Evolutionary conservation across 495 filamentous ascomycete genomes (phyloP).

Genomic region (Trichoderma virens): DNA sequence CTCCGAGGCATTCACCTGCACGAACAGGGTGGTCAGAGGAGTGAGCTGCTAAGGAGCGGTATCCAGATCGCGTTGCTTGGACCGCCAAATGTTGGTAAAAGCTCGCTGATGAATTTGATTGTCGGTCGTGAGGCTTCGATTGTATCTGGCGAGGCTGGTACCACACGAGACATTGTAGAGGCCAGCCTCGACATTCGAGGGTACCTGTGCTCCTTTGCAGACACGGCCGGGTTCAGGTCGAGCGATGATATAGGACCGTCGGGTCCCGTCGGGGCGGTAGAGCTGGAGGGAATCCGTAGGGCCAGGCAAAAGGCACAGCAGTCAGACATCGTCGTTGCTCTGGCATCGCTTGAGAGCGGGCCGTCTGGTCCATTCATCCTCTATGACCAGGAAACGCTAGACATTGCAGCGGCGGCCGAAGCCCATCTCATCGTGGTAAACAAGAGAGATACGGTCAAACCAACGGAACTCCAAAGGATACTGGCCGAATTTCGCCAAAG

Average conservation of each 20-base stretch:
- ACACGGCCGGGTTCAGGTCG: constrained; percentile 77
- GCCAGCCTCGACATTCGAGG: constrained; percentile 84
- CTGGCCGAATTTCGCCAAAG: constrained; percentile 25
- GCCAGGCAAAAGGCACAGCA: constrained; percentile 73
- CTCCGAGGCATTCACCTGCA: constrained; percentile 55
- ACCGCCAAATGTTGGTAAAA: constrained; percentile 93
- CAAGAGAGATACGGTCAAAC: constrained; percentile 60
- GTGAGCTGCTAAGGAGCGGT: constrained; percentile 78
- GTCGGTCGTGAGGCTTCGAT: constrained; percentile 94
- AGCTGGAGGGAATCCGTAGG: constrained; percentile 83
- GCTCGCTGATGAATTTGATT: constrained; percentile 80
- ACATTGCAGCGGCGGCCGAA: constrained; percentile 43
- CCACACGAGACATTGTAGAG: constrained; percentile 90
- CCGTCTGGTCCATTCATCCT: constrained; percentile 28
- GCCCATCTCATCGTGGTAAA: constrained; percentile 69
- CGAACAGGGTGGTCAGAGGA: constrained; percentile 67
- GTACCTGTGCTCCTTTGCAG: constrained; percentile 79
- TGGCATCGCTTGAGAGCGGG: constrained; percentile 58
- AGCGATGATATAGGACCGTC: constrained; percentile 11
- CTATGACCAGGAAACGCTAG: constrained; percentile 41
- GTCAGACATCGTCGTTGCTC: constrained; percentile 79
- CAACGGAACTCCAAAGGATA: constrained; percentile 19
- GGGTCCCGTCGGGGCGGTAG: constrained; percentile 56
- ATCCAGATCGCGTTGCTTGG: constrained; percentile 82
- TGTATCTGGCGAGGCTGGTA: constrained; percentile 84